These are phyloP conservation scores for Penicillium sp. DNA, from an alignment of 2,329 filamentous ascomycete genomes.

Conservation along the genomic window DNA sequence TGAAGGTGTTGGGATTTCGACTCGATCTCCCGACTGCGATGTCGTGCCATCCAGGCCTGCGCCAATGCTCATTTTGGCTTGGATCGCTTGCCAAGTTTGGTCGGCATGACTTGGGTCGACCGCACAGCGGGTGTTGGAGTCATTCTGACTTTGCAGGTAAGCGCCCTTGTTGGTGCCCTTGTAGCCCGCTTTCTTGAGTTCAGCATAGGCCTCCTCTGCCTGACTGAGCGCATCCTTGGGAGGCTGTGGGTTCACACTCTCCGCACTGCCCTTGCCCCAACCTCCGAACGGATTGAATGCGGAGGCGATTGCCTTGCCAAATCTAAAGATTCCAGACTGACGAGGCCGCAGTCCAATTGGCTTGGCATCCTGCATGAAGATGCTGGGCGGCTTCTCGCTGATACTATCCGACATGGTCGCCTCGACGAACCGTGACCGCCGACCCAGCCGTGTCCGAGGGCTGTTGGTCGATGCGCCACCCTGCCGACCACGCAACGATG, in stretches of 20 bases:
- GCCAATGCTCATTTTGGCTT: slow-evolving; percentile 34
- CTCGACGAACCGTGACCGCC: slow-evolving; percentile 69
- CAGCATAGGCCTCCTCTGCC: slow-evolving; percentile 55
- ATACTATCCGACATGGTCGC: slow-evolving; percentile 84
- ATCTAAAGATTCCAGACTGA: slow-evolving; percentile 55
- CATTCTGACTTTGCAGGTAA: slow-evolving; percentile 28
- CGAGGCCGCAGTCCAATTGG: slow-evolving; percentile 29
- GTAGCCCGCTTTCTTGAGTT: slow-evolving; percentile 57
- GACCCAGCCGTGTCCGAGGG: slow-evolving; percentile 45
- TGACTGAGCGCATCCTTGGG: slow-evolving; percentile 49
- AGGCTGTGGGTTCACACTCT: slow-evolving; percentile 33
- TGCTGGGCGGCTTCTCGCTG: slow-evolving; percentile 69
- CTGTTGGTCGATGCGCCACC: slow-evolving; percentile 19
- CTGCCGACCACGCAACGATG: slow-evolving; percentile 22
- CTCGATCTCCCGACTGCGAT: slow-evolving; percentile 16
- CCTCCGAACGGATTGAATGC: slow-evolving; percentile 57
- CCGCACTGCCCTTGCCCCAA: slow-evolving; percentile 48
- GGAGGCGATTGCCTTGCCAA: slow-evolving; percentile 57
- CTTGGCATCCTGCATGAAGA: slow-evolving; percentile 58
- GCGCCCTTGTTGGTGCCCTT: slow-evolving; percentile 43
- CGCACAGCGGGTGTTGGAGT: neutral
- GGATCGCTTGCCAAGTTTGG: slow-evolving; percentile 37
- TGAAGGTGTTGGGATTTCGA: slow-evolving; percentile 1
- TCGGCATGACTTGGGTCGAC: slow-evolving; percentile 31
- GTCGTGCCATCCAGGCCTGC: slow-evolving; percentile 16